Conservation (phyloP, 2,329 filamentous ascomycete genomes). For the Hysterium pulicare region DNA sequence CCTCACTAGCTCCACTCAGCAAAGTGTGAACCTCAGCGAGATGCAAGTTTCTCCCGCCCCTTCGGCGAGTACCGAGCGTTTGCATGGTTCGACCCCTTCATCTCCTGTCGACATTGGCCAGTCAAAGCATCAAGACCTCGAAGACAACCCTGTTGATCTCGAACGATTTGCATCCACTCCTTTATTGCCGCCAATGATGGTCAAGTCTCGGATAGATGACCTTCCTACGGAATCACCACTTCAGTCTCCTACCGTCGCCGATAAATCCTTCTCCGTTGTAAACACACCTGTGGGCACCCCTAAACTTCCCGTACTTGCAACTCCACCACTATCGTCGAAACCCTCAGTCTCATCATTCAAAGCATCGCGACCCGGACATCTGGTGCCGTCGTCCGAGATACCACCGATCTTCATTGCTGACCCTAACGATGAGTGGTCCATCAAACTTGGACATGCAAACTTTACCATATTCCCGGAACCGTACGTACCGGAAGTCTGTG, state of each 20-base stretch:
- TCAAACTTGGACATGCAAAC: conserved; percentile 85
- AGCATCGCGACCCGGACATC: conserved; percentile 39
- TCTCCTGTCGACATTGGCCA: conserved; percentile 34
- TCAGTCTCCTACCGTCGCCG: conserved; percentile 76
- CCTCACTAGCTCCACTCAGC: conserved; percentile 60
- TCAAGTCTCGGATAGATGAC: conserved; percentile 51
- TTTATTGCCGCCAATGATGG: conserved; percentile 77
- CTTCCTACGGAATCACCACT: conserved; percentile 72
- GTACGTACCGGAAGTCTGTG: conserved; percentile 64
- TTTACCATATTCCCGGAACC: conserved; percentile 83
- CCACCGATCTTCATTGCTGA: conserved; percentile 65
- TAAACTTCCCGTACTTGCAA: conserved; percentile 50
- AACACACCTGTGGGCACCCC: conserved; percentile 49
- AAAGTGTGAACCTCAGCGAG: conserved; percentile 38
- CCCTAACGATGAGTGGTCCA: conserved; percentile 77
- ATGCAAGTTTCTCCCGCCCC: conserved; percentile 22
- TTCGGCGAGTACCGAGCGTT: conserved; percentile 30
- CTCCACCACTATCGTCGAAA: conserved; percentile 72
- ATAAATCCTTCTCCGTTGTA: conserved; percentile 47
- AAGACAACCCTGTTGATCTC: conserved; percentile 50
- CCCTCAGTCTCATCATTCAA: conserved; percentile 75
- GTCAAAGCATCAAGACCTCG: conserved; percentile 46
- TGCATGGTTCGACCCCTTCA: conserved; percentile 24
- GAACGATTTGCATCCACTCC: conserved; percentile 73
- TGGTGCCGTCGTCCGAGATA: conserved; percentile 54